These are phyloP conservation scores for Bipolaris victoriae DNA, from an alignment of 2,329 filamentous ascomycete species.

Conservation along the genomic window DNA sequence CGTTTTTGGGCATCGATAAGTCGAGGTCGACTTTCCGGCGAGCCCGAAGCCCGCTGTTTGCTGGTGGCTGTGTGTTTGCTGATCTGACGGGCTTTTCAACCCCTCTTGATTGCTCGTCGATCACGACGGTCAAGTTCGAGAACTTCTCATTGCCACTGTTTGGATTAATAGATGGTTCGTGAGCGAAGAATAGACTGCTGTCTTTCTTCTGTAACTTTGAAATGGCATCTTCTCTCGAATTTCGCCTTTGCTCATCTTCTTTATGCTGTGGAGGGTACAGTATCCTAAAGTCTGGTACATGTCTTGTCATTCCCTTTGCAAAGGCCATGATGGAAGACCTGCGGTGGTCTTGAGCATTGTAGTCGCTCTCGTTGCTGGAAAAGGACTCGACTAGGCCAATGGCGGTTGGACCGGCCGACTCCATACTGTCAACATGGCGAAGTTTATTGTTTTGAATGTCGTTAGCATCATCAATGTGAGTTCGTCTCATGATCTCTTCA, in stretches of 20 bases:
- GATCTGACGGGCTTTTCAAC: not conserved
- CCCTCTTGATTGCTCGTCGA: not conserved
- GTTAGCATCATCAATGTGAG: conserved; percentile 17
- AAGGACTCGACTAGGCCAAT: conserved; percentile 1
- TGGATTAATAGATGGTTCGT: conserved; percentile 3
- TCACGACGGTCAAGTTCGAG: conserved; percentile 4
- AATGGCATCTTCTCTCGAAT: conserved; percentile 2
- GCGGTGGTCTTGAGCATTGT: conserved; percentile 17
- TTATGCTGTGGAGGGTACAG: conserved; percentile 15
- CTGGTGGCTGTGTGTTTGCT: not conserved
- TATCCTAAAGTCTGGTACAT: conserved; percentile 33
- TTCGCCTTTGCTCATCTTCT: conserved; percentile 1
- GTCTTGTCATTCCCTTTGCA: conserved; percentile 29
- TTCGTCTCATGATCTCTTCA: conserved; percentile 27
- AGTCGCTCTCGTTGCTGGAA: conserved; percentile 5
- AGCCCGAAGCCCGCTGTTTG: conserved; percentile 31
- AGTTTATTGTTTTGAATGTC: conserved; percentile 18
- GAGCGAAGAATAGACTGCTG: conserved; percentile 18
- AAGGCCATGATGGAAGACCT: conserved; percentile 36
- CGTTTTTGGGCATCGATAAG: conserved; percentile 31
- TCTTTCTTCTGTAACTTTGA: conserved; percentile 12
- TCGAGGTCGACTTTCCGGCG: conserved; percentile 39
- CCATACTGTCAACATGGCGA: conserved; percentile 19
- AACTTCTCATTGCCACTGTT: not conserved
- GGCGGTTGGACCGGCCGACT: conserved; percentile 16